Percentiles rank a stretch among this genome's conserved stretches.
These are phyloP conservation scores for Alternaria infectoria DNA, from an alignment of 2,329 filamentous ascomycete genomes.

Conservation along the genomic window DNA sequence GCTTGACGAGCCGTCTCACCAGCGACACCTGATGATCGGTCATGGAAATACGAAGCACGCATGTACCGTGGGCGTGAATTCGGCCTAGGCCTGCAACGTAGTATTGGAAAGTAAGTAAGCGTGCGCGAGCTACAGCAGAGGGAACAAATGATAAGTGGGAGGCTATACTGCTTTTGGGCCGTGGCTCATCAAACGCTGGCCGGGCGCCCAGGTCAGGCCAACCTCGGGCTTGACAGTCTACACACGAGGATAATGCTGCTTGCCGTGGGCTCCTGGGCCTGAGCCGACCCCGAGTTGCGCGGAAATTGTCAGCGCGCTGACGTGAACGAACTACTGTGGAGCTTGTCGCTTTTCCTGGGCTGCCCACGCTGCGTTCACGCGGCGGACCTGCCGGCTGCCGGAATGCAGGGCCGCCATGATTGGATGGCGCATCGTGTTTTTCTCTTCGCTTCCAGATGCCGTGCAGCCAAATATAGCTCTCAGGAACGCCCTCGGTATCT, in stretches of 20 bases:
- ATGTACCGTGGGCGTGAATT: conserved; percentile 10
- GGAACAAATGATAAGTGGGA: conserved; percentile 14
- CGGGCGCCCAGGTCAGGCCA: conserved; percentile 8
- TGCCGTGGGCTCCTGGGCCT: not conserved
- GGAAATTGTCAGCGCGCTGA: not conserved
- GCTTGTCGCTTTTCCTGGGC: not conserved
- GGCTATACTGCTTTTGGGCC: conserved; percentile 7
- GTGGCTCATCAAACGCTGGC: conserved; percentile 9
- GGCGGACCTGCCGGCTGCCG: not conserved
- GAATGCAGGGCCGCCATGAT: not conserved
- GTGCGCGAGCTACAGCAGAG: conserved; percentile 6
- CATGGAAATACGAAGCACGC: conserved; percentile 22
- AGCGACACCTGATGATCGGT: conserved; percentile 12
- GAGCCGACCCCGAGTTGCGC: not conserved
- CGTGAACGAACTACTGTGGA: not conserved
- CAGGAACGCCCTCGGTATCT: not conserved
- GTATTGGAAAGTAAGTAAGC: conserved; percentile 22
- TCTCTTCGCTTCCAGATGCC: not conserved
- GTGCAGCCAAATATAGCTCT: not conserved
- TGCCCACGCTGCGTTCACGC: not conserved
- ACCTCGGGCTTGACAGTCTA: not conserved
- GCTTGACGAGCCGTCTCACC: conserved; percentile 9
- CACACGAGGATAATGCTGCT: not conserved
- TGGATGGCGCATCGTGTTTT: not conserved
- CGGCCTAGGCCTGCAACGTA: conserved; percentile 21